Conservation (phyloP, 2,329 filamentous ascomycete genomes). For the Chaetomium strumarium region DNA sequence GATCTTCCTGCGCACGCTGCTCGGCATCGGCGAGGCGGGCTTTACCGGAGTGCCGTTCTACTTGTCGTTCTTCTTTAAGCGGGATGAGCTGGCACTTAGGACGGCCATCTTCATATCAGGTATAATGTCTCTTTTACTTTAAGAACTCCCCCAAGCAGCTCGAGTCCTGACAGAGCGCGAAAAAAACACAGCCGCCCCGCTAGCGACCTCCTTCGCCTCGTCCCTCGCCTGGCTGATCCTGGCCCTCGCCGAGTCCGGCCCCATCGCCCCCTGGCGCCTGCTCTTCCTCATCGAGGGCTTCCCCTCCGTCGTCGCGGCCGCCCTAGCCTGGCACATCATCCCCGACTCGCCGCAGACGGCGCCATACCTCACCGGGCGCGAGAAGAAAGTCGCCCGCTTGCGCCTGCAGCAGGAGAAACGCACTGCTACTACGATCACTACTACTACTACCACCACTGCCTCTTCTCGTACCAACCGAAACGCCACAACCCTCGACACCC, state of each 20-base stretch:
- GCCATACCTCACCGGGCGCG: constrained; percentile 53
- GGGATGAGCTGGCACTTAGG: constrained; percentile 72
- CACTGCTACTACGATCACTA: constrained; percentile 32
- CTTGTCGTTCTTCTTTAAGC: constrained; percentile 58
- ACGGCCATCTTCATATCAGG: constrained; percentile 82
- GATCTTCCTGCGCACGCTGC: constrained; percentile 47
- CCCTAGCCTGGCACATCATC: constrained; percentile 67
- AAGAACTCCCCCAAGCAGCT: constrained; percentile 28
- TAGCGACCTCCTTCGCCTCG: constrained; percentile 78
- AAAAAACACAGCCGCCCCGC: constrained; percentile 60
- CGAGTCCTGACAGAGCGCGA: background rate
- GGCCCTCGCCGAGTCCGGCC: constrained; percentile 55
- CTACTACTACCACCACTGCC: constrained; percentile 37
- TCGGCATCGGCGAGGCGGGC: constrained; percentile 60
- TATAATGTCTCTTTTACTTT: constrained; percentile 29
- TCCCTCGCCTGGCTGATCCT: constrained; percentile 75
- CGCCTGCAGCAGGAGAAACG: constrained; percentile 42
- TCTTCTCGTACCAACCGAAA: background rate
- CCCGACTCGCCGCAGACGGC: constrained; percentile 70
- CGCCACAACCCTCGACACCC: constrained; percentile 43
- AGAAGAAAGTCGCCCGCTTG: constrained; percentile 64
- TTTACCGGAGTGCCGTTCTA: constrained; percentile 61
- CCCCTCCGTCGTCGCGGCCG: constrained; percentile 69
- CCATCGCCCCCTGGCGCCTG: constrained; percentile 78
- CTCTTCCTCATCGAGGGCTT: constrained; percentile 82